Evolutionary conservation across 2,329 filamentous ascomycete genomes (phyloP), one percentile per base, ranked within the genome.

Genomic region (Cordyceps pruinosa): DNA sequence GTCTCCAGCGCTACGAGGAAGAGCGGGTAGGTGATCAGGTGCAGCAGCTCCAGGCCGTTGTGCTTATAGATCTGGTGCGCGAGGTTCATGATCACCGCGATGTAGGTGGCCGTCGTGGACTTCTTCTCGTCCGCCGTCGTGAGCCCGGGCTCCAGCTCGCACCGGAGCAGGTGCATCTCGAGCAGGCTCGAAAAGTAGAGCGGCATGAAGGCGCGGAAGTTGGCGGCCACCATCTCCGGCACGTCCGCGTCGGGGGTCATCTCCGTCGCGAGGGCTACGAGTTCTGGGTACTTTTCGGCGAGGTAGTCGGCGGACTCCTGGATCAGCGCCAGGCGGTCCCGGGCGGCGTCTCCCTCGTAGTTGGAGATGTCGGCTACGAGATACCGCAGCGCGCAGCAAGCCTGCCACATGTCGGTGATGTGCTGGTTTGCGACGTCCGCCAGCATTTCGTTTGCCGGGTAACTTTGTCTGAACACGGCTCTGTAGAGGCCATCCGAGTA

Each of bases 1-100:
- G 70, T 72, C 59, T 72, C 69, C 7, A 73, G 59, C 7, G 66
- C 69, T 5, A 66, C 70, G n/a, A 70, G 63, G 55, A 72, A 70
- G 6, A 73, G 60, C 5, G 69, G 68, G 66, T 69, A 71, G 0
- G 69, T 67, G 17, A 72, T 63, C 35, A 68, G 64, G 6, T 66
- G 58, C 47, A 71, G 65, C 7, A 66, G 63, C n/a, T 67, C 63
- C 7, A 69, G 62, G 5, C 70, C 69, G 3, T 64, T 63, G 48
- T 72, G 66, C 37, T 66, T 69, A 46, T 66, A 68, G 13, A 66
- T 64, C 35, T 72, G 69, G 32, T 68, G 66, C 2, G 68, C 66
- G 5, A 72, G 60, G 15, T 67, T 68, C 60, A 71, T 68, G 17
- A 70, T 69, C 10, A 59, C 47, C 10, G 47, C 34, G 26, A 58